These are phyloP conservation scores for Plectosphaerella sp. DNA, from an alignment of 2,329 filamentous ascomycete species.

Conservation along the genomic window DNA sequence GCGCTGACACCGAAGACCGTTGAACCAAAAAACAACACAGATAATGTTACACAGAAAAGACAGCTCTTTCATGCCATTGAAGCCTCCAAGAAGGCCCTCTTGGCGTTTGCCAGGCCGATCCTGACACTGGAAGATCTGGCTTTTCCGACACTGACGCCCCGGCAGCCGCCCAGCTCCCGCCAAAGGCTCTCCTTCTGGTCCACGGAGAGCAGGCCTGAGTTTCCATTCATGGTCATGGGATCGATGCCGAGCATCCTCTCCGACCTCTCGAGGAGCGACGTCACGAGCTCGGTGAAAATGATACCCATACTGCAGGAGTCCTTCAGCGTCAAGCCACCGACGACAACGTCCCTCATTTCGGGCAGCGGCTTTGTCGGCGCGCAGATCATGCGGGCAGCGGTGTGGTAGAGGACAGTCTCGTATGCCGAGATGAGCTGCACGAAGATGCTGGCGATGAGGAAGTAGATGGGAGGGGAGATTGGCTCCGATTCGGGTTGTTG, in stretches of 20 bases:
- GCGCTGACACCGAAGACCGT: no score
- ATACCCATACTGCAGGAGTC: not conserved
- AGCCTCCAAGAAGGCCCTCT: not conserved
- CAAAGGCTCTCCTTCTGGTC: not conserved
- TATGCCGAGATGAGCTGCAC: conserved; percentile 1
- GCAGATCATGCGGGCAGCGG: not conserved
- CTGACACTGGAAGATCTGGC: not conserved
- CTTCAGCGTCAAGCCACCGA: not conserved
- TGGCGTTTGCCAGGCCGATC: not conserved
- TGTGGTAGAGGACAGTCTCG: conserved; percentile 13
- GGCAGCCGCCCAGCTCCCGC: not conserved
- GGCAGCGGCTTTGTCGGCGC: not conserved
- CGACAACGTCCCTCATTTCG: not conserved
- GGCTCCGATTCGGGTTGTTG: not conserved
- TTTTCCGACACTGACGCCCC: not conserved
- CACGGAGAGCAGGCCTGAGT: not conserved
- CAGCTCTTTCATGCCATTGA: not conserved
- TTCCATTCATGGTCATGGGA: not conserved
- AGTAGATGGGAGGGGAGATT: not conserved
- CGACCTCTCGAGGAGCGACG: not conserved
- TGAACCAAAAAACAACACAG: not conserved
- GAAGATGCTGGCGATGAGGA: conserved; percentile 2
- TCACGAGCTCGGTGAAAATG: not conserved
- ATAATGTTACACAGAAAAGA: not conserved
- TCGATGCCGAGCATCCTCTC: not conserved